Base-by-base conservation (phyloP, 1,139 yeast species). In the Yamadazyma spencermartinsiae region DNA sequence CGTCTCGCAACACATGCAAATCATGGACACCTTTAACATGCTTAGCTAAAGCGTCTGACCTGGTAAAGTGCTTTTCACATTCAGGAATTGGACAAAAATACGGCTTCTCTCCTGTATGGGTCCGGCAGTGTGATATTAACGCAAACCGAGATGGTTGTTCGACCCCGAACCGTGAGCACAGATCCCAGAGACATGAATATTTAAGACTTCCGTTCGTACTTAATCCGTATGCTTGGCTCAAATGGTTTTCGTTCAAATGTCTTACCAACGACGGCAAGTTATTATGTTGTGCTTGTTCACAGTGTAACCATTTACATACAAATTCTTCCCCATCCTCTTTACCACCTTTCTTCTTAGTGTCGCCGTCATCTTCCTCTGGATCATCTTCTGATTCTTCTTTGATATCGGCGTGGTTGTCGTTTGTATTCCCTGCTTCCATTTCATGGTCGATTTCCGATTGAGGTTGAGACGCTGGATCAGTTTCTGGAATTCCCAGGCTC, bases 51-150 rank as follows among this genome's bases (percentile, higher is more conserved):
- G 82, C 85, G 45, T 80, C 86, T 1, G 81, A 67, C 40, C 82
- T 57, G 0, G 79, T 71, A 51, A 82, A 82, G 37, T 72, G 73
- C 43, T 78, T 72, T 41, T 74, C 77, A 59, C 92, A 85, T 50
- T 82, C 88, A 1, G 88, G 88, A 11, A 82, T 68, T 0, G 80
- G 72, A 54, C 94, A 85, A 47, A 72, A 78, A 51, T 78, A 81
- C 23, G 86, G 86, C 48, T 74, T 74, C 50, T 81, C 86, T 0
- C 85, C 82, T 0, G 86, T 78, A 54, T 83, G 90, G 2, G 79
- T 68, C 37, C 87, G 59, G 50, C 82, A 66, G 53, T 83, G 90
- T 0, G 83, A 69, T 1, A 80, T 69, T 24, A 83, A 65, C 1
- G 83, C 83, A 58, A 77, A 74, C 40, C 82, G 56, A 6, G 82